phyloP scores from a whole-genome alignment of 1,284 basidiomycete species.

The Pseudozyma pruni region DNA sequence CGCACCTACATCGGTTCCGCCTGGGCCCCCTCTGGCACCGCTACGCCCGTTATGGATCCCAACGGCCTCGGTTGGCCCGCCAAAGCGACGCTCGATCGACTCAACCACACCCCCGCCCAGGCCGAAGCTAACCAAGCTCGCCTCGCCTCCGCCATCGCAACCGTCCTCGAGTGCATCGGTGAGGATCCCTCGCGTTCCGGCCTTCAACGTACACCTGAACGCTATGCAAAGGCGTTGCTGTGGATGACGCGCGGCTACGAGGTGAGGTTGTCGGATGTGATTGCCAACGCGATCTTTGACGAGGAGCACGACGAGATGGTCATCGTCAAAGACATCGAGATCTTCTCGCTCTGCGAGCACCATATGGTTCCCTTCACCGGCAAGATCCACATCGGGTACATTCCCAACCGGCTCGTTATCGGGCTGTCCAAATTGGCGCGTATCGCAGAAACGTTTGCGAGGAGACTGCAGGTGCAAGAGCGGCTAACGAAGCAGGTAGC shows the following conservation, averaged over 20 bases:
- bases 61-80: constrained; percentile 66
- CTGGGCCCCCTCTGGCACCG: constrained; percentile 34
- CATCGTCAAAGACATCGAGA: constrained; percentile 95
- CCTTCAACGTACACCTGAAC: constrained; percentile 86
- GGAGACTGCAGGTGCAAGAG: constrained; percentile 96
- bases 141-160: constrained; percentile 85
- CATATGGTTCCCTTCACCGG: constrained; percentile 98
- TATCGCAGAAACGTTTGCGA: constrained; percentile 96
- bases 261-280: constrained; percentile 92
- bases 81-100: constrained; percentile 59
- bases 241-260: constrained; percentile 99
- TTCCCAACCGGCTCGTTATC: constrained; percentile 93
- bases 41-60: constrained; percentile 63
- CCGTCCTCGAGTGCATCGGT: constrained; percentile 94
- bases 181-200: constrained; percentile 97
- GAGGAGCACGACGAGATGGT: constrained; percentile 99
- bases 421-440: constrained; percentile 97
- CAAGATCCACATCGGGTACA: constrained; percentile 81
- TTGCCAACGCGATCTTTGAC: constrained; percentile 97
- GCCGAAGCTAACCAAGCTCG: constrained; percentile 70
- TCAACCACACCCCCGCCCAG: constrained; percentile 58
- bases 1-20: constrained; percentile 52
- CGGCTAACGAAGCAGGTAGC: constrained; percentile 97
- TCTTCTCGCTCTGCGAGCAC: constrained; percentile 97
- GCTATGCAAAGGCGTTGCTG: constrained; percentile 95